Evolutionary conservation across 2,329 filamentous ascomycete species (phyloP).

Genomic region (Sordariomycetes sp.): DNA sequence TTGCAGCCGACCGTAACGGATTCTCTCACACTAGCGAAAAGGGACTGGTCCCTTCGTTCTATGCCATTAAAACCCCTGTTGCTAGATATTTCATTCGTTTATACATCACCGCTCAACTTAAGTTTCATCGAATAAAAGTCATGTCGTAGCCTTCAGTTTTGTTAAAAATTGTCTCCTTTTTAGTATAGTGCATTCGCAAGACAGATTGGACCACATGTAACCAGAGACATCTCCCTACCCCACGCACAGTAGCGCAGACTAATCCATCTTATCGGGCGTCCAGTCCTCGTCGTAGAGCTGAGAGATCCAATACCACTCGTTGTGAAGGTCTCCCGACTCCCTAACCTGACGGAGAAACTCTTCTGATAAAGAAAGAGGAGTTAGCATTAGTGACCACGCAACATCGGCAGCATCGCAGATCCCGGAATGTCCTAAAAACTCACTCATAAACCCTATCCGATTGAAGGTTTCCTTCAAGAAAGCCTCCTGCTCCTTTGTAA

Average conservation of each 20-base stretch:
- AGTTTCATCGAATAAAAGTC: too few species aligned
- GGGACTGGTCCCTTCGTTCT: too few species aligned
- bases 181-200: neutral
- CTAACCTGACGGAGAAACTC: neutral
- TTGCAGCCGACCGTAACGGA: too few species aligned
- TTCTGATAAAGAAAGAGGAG: neutral
- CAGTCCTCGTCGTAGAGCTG: conserved; percentile 8
- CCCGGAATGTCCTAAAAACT: neutral
- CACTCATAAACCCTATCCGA: neutral
- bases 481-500: neutral
- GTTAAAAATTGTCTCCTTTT: too few species aligned
- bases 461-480: neutral
- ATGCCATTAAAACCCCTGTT: too few species aligned
- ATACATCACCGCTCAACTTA: too few species aligned
- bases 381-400: neutral
- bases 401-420: neutral
- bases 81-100: too few species aligned
- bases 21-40: too few species aligned
- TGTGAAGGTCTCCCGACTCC: neutral
- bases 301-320: conserved; percentile 4
- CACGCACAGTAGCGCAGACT: neutral
- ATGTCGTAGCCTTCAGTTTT: too few species aligned
- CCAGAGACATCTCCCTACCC: neutral
- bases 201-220: neutral
- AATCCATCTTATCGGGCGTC: conserved; percentile 4